phyloP scores from a whole-genome alignment of 495 filamentous ascomycete genomes.

The Aspergillus cavernicola region DNA sequence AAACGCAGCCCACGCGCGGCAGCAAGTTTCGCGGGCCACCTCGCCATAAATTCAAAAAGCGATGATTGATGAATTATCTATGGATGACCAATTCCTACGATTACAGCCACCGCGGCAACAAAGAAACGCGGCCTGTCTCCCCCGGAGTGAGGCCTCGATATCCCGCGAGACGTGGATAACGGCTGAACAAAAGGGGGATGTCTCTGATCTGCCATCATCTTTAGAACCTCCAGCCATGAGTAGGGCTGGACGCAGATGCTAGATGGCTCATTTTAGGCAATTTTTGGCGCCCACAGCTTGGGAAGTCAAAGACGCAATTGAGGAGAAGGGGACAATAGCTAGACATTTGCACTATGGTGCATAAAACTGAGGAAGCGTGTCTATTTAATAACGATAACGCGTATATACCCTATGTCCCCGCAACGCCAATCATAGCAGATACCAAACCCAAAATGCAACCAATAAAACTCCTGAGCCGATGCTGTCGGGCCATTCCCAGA shows the following conservation, averaged over 20 bases:
- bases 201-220: conserved; percentile 65
- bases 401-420: background rate
- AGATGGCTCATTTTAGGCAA: conserved; percentile 29
- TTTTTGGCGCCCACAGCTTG: background rate
- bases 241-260: conserved; percentile 55
- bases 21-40: conserved; percentile 34
- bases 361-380: background rate
- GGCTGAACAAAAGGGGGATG: conserved; percentile 33
- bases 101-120: background rate
- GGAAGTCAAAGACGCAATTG: background rate
- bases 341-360: background rate
- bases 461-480: background rate
- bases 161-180: conserved; percentile 20
- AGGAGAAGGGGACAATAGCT: background rate
- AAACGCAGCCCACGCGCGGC: conserved; percentile 20
- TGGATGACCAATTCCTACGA: background rate
- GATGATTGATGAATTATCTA: conserved; percentile 20
- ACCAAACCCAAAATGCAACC: background rate
- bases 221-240: conserved; percentile 69
- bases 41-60: conserved; percentile 32
- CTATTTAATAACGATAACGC: background rate
- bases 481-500: background rate
- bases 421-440: background rate
- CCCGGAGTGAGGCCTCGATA: conserved; percentile 30
- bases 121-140: conserved; percentile 27